A percentile compares a stretch with the other conserved stretches of the same genome.
These are phyloP conservation scores for Aspergillus incahuasiensis DNA, from an alignment of 495 filamentous ascomycete species.

Conservation along the genomic window DNA sequence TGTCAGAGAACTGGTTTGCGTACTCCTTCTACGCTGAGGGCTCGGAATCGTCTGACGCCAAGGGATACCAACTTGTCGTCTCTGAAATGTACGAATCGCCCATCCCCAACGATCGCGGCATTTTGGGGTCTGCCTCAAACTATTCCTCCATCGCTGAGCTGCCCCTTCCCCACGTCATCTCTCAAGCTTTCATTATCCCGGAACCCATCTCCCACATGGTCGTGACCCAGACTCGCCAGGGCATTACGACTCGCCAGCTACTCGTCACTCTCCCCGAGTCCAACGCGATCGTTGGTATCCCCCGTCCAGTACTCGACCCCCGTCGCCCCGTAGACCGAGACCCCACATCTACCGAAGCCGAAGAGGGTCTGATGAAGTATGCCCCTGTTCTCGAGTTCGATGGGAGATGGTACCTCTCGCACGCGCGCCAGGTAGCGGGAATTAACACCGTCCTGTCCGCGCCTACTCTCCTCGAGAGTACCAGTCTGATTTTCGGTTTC, in stretches of 20 bases:
- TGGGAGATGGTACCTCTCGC: conserved; percentile 74
- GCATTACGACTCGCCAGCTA: conserved; percentile 80
- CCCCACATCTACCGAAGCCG: conserved; percentile 67
- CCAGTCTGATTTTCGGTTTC: conserved; percentile 84
- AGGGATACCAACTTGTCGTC: conserved; percentile 83
- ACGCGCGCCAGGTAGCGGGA: conserved; percentile 75
- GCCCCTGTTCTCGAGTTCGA: conserved; percentile 75
- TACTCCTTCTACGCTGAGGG: conserved; percentile 78
- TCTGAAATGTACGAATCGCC: conserved; percentile 88
- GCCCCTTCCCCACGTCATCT: conserved; percentile 62
- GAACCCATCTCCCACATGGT: conserved; percentile 71
- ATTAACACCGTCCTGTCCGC: conserved; percentile 65
- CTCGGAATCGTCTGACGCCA: conserved; percentile 49
- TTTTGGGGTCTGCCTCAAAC: conserved; percentile 61
- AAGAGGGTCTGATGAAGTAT: conserved; percentile 82
- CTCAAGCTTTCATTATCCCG: conserved; percentile 74
- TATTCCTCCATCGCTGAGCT: conserved; percentile 66
- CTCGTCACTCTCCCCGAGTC: conserved; percentile 68
- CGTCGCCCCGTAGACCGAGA: conserved; percentile 85
- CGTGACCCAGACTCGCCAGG: conserved; percentile 86
- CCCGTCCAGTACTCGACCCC: conserved; percentile 73
- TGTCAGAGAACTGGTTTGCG: conserved; percentile 94
- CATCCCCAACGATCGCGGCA: conserved; percentile 77
- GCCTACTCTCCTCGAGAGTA: conserved; percentile 85
- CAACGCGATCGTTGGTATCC: conserved; percentile 72